phyloP scores from a whole-genome alignment of 352 stramenopile genomes.

The Phytopythium vexans region DNA sequence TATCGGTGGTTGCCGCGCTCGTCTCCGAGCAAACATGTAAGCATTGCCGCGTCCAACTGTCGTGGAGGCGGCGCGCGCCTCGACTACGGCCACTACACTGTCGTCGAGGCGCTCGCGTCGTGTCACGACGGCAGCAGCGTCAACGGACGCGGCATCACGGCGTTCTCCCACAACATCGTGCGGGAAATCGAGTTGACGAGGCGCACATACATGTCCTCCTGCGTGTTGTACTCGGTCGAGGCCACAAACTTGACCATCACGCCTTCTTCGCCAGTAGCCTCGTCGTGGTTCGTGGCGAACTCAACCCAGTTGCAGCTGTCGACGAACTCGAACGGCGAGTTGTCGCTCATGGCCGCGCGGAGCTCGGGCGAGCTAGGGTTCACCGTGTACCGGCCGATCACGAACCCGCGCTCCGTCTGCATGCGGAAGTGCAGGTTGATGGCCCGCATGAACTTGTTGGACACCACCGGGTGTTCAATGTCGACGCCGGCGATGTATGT shows the following conservation, averaged over 20 bases:
- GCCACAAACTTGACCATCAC: slow-evolving; percentile 65
- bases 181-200: slow-evolving; percentile 48
- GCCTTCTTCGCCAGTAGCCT: slow-evolving; percentile 24
- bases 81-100: too few relatives aligned
- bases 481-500: slow-evolving; percentile 41
- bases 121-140: slow-evolving; percentile 9
- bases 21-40: too few relatives aligned
- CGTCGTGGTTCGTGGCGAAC: slow-evolving; percentile 33
- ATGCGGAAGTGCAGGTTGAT: slow-evolving; percentile 46
- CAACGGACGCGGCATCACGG: slow-evolving; percentile 35
- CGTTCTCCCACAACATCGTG: slow-evolving; percentile 56
- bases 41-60: too few relatives aligned
- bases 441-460: slow-evolving; percentile 46
- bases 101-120: not conserved
- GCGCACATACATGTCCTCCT: slow-evolving; percentile 48
- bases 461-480: slow-evolving; percentile 44
- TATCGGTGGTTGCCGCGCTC: too few relatives aligned
- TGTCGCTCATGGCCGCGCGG: slow-evolving; percentile 21
- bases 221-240: slow-evolving; percentile 54
- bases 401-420: slow-evolving; percentile 47
- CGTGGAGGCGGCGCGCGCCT: too few relatives aligned
- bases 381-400: slow-evolving; percentile 55
- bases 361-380: slow-evolving; percentile 45
- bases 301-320: slow-evolving; percentile 55
- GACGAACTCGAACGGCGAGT: slow-evolving; percentile 46